Conservation (phyloP, 805 yeast genomes). For the Maudiozyma turicensis region DNA sequence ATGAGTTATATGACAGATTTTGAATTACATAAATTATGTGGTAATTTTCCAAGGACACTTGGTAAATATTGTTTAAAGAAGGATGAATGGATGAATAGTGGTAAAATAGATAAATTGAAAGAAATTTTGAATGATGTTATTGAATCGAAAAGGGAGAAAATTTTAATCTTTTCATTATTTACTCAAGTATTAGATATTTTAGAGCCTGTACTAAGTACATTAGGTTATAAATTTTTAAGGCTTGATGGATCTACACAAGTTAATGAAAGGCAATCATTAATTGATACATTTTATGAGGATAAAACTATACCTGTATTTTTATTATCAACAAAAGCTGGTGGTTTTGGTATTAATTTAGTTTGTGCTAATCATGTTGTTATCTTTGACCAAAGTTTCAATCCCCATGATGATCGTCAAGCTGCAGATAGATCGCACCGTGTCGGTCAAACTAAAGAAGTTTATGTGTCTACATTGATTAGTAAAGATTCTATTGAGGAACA, state of each 20-base stretch:
- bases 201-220: slow-evolving; percentile 58
- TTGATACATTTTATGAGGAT: slow-evolving; percentile 82
- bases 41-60: slow-evolving; percentile 59
- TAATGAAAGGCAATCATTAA: slow-evolving; percentile 83
- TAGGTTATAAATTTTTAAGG: slow-evolving; percentile 64
- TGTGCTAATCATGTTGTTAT: slow-evolving; percentile 90
- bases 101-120: slow-evolving; percentile 55
- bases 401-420: slow-evolving; percentile 97
- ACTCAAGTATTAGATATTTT: slow-evolving; percentile 87
- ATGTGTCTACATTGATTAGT: slow-evolving; percentile 65
- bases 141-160: slow-evolving; percentile 44
- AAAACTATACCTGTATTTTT: slow-evolving; percentile 74
- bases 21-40: slow-evolving; percentile 71
- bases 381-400: slow-evolving; percentile 91
- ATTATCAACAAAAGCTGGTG: slow-evolving; percentile 94
- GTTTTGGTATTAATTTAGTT: slow-evolving; percentile 93
- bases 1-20: slow-evolving; percentile 92
- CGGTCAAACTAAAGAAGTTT: slow-evolving; percentile 81
- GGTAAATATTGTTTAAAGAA: slow-evolving; percentile 43
- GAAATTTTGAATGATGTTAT: slow-evolving; percentile 51
- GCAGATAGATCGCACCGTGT: slow-evolving; percentile 98
- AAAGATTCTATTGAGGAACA: slow-evolving; percentile 80
- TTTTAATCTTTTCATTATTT: slow-evolving; percentile 80
- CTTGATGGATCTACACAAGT: slow-evolving; percentile 93
- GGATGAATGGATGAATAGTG: slow-evolving; percentile 53